Evolutionary conservation across 768 basidiomycete species (phyloP).

Genomic region (Fibroporia radiculosa): DNA sequence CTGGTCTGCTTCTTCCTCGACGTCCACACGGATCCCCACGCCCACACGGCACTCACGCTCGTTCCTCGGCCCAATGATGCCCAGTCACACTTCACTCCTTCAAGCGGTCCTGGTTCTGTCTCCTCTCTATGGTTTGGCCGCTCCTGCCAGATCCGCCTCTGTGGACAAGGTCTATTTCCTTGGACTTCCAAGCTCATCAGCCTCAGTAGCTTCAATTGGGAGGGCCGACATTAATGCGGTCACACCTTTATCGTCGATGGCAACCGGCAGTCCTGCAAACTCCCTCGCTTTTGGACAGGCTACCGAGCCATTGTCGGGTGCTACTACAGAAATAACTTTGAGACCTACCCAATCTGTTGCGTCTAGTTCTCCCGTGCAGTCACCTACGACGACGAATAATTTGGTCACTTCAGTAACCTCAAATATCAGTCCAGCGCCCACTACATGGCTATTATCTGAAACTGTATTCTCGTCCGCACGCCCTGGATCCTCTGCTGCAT

Average conservation of each 20-base stretch:
- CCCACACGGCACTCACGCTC: conserved; percentile 15
- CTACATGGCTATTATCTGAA: too few relatives aligned
- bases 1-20: not conserved
- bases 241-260: too few relatives aligned
- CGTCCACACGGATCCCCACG: conserved; percentile 6
- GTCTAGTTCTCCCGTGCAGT: too few relatives aligned
- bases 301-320: not conserved
- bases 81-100: conserved; percentile 8
- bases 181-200: not conserved
- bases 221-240: too few relatives aligned
- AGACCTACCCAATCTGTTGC: too few relatives aligned
- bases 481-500: not conserved
- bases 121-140: conserved; percentile 12
- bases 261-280: not conserved
- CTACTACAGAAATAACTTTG: not conserved
- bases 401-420: too few relatives aligned
- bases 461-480: not conserved
- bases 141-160: conserved; percentile 7
- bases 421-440: too few relatives aligned
- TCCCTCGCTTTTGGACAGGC: too few relatives aligned
- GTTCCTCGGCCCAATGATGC: conserved; percentile 5
- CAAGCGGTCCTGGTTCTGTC: conserved; percentile 5
- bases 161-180: not conserved
- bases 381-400: too few relatives aligned
- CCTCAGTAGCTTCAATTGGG: not conserved